A percentile compares a stretch with the other conserved stretches of the same genome.
Conservation (phyloP, 495 filamentous ascomycete genomes). For the Penicillium coffeae region DNA sequence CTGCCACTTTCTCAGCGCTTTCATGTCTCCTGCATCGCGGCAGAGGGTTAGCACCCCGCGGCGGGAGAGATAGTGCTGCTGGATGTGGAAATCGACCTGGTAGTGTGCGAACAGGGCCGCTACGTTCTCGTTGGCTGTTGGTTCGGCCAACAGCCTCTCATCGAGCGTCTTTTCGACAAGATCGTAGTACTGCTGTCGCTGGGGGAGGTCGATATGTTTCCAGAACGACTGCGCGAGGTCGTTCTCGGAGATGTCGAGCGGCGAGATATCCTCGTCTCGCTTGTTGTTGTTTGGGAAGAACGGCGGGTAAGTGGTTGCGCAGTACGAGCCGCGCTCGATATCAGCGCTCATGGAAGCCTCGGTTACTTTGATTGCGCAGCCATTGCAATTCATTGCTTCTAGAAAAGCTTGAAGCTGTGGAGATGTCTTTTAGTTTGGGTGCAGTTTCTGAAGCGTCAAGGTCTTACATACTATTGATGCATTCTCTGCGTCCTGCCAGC, state of each 20-base stretch:
- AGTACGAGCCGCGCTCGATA: constrained; percentile 18
- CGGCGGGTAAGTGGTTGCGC: constrained; percentile 20
- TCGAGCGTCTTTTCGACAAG: constrained; percentile 10
- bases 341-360: constrained; percentile 22
- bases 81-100: constrained; percentile 33
- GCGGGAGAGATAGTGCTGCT: constrained; percentile 27
- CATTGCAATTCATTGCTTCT: constrained; percentile 31
- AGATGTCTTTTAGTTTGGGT: neutral
- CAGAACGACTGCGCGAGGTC: constrained; percentile 9
- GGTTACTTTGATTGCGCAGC: constrained; percentile 19
- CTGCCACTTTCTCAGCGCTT: constrained; percentile 24
- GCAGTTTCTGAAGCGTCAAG: neutral
- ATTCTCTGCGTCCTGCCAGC: neutral
- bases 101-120: constrained; percentile 28
- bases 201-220: constrained; percentile 15
- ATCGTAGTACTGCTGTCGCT: constrained; percentile 20
- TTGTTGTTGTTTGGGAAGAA: constrained; percentile 16
- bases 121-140: constrained; percentile 3
- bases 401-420: neutral
- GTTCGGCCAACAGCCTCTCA: neutral
- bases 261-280: constrained; percentile 14
- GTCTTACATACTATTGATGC: neutral
- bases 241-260: constrained; percentile 4
- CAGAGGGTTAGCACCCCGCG: constrained; percentile 24
- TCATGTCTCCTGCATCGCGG: constrained; percentile 25